Conservation (phyloP, 306 rosid species). For the Dryas octopetala region DNA sequence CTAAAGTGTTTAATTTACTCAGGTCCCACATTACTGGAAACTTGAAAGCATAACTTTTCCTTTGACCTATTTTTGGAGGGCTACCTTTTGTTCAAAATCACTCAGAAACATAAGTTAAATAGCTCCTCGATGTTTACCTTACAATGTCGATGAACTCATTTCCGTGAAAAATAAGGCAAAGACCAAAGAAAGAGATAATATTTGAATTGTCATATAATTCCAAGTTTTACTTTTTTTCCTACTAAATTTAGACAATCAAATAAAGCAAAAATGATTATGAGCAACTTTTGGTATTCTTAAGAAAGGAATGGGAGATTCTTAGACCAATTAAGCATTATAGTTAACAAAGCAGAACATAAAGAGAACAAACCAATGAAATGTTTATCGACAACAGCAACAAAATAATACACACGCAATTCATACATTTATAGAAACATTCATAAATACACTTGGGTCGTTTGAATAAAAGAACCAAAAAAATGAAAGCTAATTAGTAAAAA, state of each 20-base stretch:
- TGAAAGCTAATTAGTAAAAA: background rate
- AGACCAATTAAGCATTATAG: background rate
- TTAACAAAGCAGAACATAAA: background rate
- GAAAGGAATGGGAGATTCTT: background rate
- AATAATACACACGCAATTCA: background rate
- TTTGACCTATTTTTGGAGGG: too few relatives aligned
- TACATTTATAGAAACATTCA: background rate
- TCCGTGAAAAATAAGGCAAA: background rate
- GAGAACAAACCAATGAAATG: background rate
- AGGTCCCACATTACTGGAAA: background rate
- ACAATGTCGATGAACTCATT: background rate
- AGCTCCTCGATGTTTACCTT: background rate
- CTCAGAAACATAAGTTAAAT: background rate
- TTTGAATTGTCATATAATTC: background rate
- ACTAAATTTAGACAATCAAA: background rate
- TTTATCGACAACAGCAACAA: background rate
- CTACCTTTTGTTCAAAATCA: background rate
- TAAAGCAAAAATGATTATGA: background rate
- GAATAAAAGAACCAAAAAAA: conserved; percentile 4
- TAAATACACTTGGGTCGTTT: background rate
- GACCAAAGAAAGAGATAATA: too few relatives aligned
- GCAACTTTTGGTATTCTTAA: background rate
- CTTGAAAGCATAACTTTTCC: background rate
- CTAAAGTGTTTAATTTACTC: too few relatives aligned
- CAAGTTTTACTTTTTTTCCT: background rate